Evolutionary conservation across 495 filamentous ascomycete species (phyloP), one percentile per base, ranked within the genome.

Genomic region (Mytilinidion resinicola): DNA sequence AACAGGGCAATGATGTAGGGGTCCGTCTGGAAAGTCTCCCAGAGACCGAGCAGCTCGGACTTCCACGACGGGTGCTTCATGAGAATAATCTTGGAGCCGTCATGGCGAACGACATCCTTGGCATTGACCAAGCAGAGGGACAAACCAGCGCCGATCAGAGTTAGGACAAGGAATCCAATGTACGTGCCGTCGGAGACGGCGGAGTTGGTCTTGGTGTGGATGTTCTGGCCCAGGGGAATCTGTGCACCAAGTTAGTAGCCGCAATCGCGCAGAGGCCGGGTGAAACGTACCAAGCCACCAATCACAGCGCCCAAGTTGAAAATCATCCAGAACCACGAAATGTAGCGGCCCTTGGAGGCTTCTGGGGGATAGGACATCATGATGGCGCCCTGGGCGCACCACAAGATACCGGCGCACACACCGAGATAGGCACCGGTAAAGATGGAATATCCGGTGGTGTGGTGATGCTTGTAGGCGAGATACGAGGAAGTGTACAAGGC

Each of bases 351-450:
- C 74, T 96, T 96, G 51, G 82, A 75, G 14, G 80, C 72, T 67
- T 96, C 91, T 38, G 79, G 75, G 1, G 91, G 91, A 71, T 96
- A 96, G 55, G 86, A 84, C 85, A 96, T 91, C 91, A 96, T 96
- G 68, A 96, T 87, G 21, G 90, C 88, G 56, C 91, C 91, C 72
- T 96, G 91, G 0, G 90, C 91, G 56, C 83, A 87, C 91, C 91
- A 96, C 37, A 96, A 77, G 37, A 96, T 73, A 66, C 88, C 91
- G 21, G 88, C 91, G 72, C 89, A 95, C 44, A 89, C 73, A 76
- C 82, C 82, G 14, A 85, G 73, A 34, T 84, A 57, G 6, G 77
- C 74, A 47, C 82, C 82, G 9, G 82, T 68, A 63, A 84, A 83
- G 62, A 84, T 74, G 42, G 78, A 64, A 67, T 79, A 84, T 39